Base-by-base conservation (phyloP, 2,329 filamentous ascomycete genomes). In the Colletotrichum plurivorum region DNA sequence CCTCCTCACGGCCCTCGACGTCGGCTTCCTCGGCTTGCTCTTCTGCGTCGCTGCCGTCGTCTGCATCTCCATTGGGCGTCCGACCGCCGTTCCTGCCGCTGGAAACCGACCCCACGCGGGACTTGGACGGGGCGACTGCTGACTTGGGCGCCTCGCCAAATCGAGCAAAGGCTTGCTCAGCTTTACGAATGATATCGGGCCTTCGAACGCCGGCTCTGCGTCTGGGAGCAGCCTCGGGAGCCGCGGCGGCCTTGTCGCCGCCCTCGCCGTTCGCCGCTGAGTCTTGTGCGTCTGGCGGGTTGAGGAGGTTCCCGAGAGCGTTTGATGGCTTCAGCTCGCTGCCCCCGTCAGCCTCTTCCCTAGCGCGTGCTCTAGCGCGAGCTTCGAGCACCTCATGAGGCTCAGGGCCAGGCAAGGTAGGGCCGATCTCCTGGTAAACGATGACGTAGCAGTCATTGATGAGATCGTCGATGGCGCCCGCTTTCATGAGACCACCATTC, bases 401-500 rank as follows among this genome's bases (percentile, higher is more conserved):
- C 53, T 85, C 81, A n/a, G 79, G 77, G 31, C 84, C 83, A 0
- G 88, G 87, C 2, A 94, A 80, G 4, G 84, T 84, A 49, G 87
- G 87, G 2, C 89, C 89, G 56, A 94, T 82, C 36, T 91, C 88
- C 18, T 87, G 85, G 76, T 94, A 96, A 16, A 97, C 84, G 56
- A 90, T 87, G 1, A 93, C 92, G 79, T 97, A 99, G 56, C 93
- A 91, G 79, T 99, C 96, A 22, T 92, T 93, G 72, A 98, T 93
- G n/a, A 98, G 87, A 76, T 99, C 96, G 75, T 99, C 96, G 52
- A 98, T 95, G 10, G 91, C 86, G 0, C 90, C 88, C 0, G 92
- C 88, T 79, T 97, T 98, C 88, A 97, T 96, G 8, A 97, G 85
- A 54, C 92, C 92, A 48, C 92, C 91, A 76, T 99, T 99, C 52